Conservation (phyloP, 1,284 basidiomycete species). For the Phaffia rhodozyma region DNA sequence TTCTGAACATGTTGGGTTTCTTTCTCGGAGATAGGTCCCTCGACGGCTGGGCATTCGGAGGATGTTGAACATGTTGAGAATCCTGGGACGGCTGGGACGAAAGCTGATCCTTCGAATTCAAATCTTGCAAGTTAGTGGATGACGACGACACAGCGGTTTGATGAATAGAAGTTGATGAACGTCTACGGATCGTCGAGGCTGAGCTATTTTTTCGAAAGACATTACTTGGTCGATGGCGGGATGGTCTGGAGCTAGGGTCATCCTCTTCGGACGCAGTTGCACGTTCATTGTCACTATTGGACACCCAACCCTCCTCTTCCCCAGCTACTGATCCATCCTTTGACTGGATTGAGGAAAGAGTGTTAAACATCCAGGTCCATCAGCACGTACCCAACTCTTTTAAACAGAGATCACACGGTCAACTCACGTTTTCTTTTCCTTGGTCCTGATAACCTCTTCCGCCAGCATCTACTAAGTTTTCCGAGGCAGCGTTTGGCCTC, state of each 20-base stretch:
- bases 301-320: conserved; percentile 14
- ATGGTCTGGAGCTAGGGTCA: neutral
- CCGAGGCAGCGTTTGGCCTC: neutral
- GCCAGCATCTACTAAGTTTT: neutral
- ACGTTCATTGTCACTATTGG: conserved; percentile 6
- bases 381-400: neutral
- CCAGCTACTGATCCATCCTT: neutral
- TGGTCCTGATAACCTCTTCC: neutral
- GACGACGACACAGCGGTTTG: too few species aligned
- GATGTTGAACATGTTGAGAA: neutral
- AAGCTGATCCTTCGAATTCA: too few species aligned
- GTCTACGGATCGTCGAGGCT: neutral
- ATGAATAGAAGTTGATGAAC: neutral
- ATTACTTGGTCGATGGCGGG: neutral
- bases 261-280: too few species aligned
- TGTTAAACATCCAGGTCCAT: neutral
- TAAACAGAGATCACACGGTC: neutral
- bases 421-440: neutral
- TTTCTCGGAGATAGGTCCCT: neutral
- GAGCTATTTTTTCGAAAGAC: neutral
- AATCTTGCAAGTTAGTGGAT: too few species aligned
- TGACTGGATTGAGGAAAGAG: neutral
- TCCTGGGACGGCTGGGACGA: too few species aligned
- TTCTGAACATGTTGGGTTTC: conserved; percentile 5
- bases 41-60: neutral